Percentiles rank a stretch among this genome's conserved stretches.
phyloP scores from a whole-genome alignment of 257 asterid genomes.

The Rehmannia glutinosa region DNA sequence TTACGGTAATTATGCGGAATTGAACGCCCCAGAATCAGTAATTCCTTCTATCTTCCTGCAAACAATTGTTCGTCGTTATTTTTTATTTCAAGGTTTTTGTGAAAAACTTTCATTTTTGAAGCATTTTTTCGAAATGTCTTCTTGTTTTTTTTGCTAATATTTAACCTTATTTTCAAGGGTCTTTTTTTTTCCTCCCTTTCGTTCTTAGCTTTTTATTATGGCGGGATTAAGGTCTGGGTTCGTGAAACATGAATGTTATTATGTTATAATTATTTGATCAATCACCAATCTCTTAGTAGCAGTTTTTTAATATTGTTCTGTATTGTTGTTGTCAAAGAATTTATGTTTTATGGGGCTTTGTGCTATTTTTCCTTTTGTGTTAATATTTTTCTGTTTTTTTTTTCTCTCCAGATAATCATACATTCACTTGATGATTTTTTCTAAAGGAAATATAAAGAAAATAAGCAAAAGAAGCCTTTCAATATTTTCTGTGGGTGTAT shows the following conservation, averaged over 20 bases:
- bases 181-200: neutral
- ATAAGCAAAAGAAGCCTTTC: neutral
- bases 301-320: neutral
- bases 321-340: neutral
- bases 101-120: neutral
- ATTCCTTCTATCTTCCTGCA: neutral
- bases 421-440: neutral
- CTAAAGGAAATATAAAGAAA: neutral
- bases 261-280: neutral
- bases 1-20: neutral
- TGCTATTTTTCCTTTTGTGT: neutral
- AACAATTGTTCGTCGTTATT: neutral
- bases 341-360: neutral
- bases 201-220: neutral
- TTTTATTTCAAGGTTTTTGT: neutral
- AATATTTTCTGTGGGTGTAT: neutral
- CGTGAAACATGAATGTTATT: neutral
- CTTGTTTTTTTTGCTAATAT: too few relatives aligned
- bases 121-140: neutral
- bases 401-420: neutral
- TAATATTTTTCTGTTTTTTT: neutral
- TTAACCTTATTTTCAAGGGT: neutral
- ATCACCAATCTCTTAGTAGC: neutral
- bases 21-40: neutral
- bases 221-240: slow-evolving; percentile 3